phyloP scores from a whole-genome alignment of 805 yeast genomes.

The Candida orba region DNA sequence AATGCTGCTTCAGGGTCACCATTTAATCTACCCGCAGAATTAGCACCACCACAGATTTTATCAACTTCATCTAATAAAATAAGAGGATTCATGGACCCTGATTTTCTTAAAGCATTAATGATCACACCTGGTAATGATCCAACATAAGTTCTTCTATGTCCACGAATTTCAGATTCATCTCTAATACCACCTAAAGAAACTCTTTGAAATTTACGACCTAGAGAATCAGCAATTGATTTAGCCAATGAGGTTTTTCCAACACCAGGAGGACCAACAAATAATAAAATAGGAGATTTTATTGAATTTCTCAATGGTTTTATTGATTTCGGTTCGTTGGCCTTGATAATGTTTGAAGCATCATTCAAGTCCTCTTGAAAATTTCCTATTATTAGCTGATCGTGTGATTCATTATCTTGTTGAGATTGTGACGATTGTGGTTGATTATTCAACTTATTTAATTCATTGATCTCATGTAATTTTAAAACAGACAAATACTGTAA shows the following conservation, averaged over 20 bases:
- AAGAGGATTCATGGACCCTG: constrained; percentile 75
- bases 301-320: constrained; percentile 6
- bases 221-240: constrained; percentile 65
- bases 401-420: not conserved
- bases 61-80: constrained; percentile 82
- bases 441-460: constrained; percentile 1
- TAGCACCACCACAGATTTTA: constrained; percentile 55
- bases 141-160: constrained; percentile 85
- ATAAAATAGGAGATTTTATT: constrained; percentile 50
- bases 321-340: not conserved
- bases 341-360: not conserved
- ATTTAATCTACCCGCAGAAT: constrained; percentile 37
- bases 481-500: constrained; percentile 76
- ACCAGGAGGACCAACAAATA: constrained; percentile 90
- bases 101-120: constrained; percentile 67
- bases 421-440: not conserved
- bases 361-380: constrained; percentile 6
- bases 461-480: constrained; percentile 37
- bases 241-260: constrained; percentile 89
- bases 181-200: constrained; percentile 82
- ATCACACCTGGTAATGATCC: constrained; percentile 89
- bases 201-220: constrained; percentile 70
- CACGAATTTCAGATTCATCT: constrained; percentile 85
- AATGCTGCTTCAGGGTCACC: constrained; percentile 92
- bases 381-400: constrained; percentile 17